A percentile compares a stretch with the other conserved stretches of the same genome.
Conservation (phyloP, 2,329 filamentous ascomycete species). For the Ophiosphaerella narmari region DNA sequence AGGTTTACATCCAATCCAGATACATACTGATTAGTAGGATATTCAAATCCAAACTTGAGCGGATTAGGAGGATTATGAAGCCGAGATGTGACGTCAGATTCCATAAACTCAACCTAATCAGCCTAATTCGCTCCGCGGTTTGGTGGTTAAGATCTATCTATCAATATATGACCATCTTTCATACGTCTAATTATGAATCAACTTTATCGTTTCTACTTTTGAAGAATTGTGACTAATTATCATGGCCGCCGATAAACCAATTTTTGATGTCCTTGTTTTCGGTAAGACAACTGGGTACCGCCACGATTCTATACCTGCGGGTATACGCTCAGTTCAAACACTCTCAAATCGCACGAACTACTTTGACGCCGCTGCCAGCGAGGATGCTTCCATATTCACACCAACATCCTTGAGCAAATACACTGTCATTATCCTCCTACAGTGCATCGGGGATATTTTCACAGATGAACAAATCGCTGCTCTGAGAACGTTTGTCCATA, state of each 20-base stretch:
- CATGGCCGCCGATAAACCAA: neutral
- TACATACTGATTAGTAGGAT: too few relatives aligned
- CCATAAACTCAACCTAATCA: neutral
- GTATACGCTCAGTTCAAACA: slow-evolving; percentile 15
- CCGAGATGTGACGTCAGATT: neutral
- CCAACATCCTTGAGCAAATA: slow-evolving; percentile 8
- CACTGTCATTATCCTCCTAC: slow-evolving; percentile 20
- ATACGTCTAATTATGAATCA: too few relatives aligned
- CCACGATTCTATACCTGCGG: slow-evolving; percentile 30
- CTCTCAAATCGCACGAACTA: slow-evolving; percentile 6
- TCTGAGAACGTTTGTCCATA: slow-evolving; percentile 17
- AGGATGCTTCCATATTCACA: slow-evolving; percentile 22
- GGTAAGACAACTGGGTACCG: slow-evolving; percentile 34
- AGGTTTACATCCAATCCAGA: too few relatives aligned
- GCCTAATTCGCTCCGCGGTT: neutral
- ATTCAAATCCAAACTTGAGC: too few relatives aligned
- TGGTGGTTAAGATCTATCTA: too few relatives aligned
- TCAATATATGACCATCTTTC: neutral
- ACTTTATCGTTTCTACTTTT: too few relatives aligned
- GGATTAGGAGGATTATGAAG: neutral
- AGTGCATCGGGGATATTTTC: slow-evolving; percentile 22
- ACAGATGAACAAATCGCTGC: slow-evolving; percentile 13
- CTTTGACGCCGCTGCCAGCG: slow-evolving; percentile 21
- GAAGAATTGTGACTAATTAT: neutral
- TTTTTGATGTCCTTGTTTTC: slow-evolving; percentile 28